Evolutionary conservation across 345 rosid species (phyloP), one percentile per base, ranked within the genome.

Genomic region (Lenwebbia sp.): DNA sequence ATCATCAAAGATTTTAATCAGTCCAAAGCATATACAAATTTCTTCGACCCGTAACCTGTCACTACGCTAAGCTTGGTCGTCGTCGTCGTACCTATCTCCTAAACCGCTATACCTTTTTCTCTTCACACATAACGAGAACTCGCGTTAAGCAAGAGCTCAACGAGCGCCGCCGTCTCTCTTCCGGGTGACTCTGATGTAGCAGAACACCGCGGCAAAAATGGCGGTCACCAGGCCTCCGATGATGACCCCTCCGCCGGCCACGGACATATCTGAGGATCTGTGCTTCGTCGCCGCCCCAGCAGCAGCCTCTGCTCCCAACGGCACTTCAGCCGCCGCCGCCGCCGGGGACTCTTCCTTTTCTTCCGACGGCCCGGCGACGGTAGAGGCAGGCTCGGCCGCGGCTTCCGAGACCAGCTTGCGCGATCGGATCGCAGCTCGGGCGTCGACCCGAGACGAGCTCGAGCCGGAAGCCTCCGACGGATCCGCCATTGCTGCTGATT

Each of bases 181-280:
- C 82, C 94, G 88, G 10, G 96, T 94, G 74, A 94, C 95, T 60
- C 95, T 86, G 52, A 94, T 93, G 90, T 94, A 94, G 84, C 92
- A 90, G 76, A 93, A 91, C 53, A 94, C 94, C 51, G 93, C 96
- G 1, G 93, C 94, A 87, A 93, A 93, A 85, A 90, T 82, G 52
- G 89, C 94, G 82, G 96, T 94, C 56, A 89, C 88, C 55, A 94
- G 93, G 26, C 96, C 96, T 57, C 94, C 96, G 40, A 93, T 89
- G 83, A 94, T 93, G 49, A 94, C 92, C 22, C 94, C 95, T 13
- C 96, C 96, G 52, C 93, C 96, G 11, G 94, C 94, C 81, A 89
- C 87, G 3, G 94, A 92, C 83, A 82, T 88, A 74, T 91, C 91
- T 14, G 91, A 85, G 0, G 89, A 87, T 56, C 40, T 74, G 84